Evolutionary conservation across 208 protist species (phyloP).

Genomic region (Leishmania martiniquensis): DNA sequence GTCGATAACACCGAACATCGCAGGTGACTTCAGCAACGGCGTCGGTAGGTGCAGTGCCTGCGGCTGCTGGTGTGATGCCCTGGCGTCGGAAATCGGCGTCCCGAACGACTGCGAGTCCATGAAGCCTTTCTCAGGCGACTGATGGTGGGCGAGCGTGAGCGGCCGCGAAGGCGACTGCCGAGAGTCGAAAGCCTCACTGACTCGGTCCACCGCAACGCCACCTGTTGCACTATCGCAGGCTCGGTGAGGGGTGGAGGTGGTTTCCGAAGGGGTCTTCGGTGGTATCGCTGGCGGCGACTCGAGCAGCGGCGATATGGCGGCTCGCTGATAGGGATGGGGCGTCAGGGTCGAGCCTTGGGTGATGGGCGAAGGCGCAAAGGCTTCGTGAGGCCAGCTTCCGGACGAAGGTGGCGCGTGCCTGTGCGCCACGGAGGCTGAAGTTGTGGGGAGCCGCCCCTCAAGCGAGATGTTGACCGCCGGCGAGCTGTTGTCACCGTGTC

Average conservation of each 20-base stretch:
- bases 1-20: constrained; percentile 39
- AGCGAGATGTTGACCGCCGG: constrained; percentile 12
- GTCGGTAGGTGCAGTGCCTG: neutral
- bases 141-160: neutral
- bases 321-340: neutral
- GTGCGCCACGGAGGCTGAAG: neutral
- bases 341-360: neutral
- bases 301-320: neutral
- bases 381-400: constrained; percentile 1
- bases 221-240: neutral
- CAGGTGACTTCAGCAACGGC: constrained; percentile 8
- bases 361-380: neutral
- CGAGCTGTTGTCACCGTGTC: constrained; percentile 16
- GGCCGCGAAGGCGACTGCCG: constrained; percentile 13
- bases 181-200: neutral
- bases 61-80: neutral
- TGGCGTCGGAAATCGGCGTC: too few species aligned
- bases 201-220: neutral
- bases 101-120: neutral
- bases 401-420: neutral
- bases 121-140: neutral
- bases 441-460: constrained; percentile 1
- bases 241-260: neutral
- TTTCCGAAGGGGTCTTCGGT: neutral
- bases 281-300: neutral